Evolutionary conservation across 345 rosid genomes (phyloP), one percentile per base, ranked within the genome.

Genomic region (Clausena lansium): DNA sequence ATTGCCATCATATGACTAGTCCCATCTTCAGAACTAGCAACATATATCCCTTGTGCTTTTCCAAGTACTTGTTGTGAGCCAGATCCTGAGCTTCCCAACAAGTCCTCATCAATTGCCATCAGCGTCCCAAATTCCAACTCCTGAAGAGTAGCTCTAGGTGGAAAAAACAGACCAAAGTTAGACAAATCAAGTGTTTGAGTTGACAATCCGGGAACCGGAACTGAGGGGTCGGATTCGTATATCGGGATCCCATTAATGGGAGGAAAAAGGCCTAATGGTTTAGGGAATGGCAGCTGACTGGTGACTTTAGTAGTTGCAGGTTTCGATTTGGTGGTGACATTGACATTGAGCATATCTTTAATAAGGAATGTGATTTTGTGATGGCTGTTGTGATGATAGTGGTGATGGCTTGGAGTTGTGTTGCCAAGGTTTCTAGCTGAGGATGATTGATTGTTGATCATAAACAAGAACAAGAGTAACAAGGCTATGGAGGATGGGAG

Each of bases 1-100:
- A 90, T 68, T 7, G 90, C 92, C 86, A 91, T 81, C 92, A 91
- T 87, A 68, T 83, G 89, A 72, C 81, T 83, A 47, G 77, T 72
- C 38, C 85, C 84, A 24, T 86, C 76, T 61, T 85, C 92, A 1
- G 89, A 84, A 71, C 89, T 81, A 6, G 84, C 91, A 70, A 91
- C 89, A 70, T 76, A 87, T 2, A 86, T 47, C 22, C 94, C 94
- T 67, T 79, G 76, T 68, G 86, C 89, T 77, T 79, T 90, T 25
- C 94, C 92, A 20, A 84, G 73, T 4, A 72, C 36, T 30, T 47
- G 22, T 25, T 50, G 22, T 5, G 83, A 71, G 1, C 84, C 85
- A 75, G 73, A 62, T 11, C 7, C 65, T 55, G 50, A 13, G 13
- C 52, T 14, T 17, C 45, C 76, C 36, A 76, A 76, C 20, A 91